Evolutionary conservation across 192 early-diverging fungal species (phyloP).

Genomic region (Coemansia sp.): DNA sequence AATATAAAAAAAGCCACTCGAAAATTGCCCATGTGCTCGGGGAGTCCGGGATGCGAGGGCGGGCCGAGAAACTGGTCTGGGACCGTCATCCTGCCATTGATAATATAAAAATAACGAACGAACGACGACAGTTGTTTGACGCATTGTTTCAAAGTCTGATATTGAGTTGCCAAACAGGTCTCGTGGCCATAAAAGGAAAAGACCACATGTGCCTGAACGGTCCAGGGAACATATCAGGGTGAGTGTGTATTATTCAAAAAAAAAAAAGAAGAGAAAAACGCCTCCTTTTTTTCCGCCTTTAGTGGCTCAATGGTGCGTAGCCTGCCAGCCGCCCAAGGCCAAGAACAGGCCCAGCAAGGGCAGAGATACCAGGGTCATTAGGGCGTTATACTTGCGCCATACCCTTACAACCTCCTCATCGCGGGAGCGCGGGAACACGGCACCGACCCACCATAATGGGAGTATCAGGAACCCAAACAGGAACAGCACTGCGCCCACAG

Average conservation of each 20-base stretch:
- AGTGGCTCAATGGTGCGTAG: conserved; percentile 27
- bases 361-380: conserved; percentile 52
- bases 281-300: not conserved
- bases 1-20: not conserved
- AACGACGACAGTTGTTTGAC: not conserved
- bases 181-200: conserved; percentile 1
- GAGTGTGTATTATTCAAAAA: not conserved
- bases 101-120: not conserved
- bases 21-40: not conserved
- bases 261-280: not conserved
- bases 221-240: not conserved
- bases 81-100: not conserved
- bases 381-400: conserved; percentile 55
- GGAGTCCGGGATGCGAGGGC: not conserved
- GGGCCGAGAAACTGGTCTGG: not conserved
- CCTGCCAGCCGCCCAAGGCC: conserved; percentile 54
- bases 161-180: not conserved
- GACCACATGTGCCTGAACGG: not conserved
- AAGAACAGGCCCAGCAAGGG: conserved; percentile 50
- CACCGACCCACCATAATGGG: conserved; percentile 55
- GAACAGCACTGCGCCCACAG: conserved; percentile 43
- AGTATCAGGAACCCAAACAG: conserved; percentile 43
- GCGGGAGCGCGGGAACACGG: conserved; percentile 29
- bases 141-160: not conserved
- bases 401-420: conserved; percentile 33